Percentiles rank a stretch among this genome's conserved stretches.
Evolutionary conservation across 257 asterid genomes (phyloP).

Genomic region (Cynanchum wilfordii): DNA sequence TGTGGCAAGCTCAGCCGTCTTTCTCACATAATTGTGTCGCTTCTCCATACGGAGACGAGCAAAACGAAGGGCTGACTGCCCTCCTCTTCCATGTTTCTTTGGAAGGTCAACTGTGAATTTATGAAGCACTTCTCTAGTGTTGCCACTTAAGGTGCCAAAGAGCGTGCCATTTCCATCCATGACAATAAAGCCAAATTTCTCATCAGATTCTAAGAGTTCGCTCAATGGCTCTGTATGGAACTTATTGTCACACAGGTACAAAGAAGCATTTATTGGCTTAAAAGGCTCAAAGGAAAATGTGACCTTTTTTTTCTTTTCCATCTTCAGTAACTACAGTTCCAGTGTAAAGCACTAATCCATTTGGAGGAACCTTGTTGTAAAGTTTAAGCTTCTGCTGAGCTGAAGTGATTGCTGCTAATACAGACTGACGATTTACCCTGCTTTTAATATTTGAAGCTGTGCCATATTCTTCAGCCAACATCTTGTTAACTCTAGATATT

Average conservation of each 20-base stretch:
- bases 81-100: slow-evolving; percentile 49
- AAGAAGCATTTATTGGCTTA: slow-evolving; percentile 42
- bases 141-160: slow-evolving; percentile 46
- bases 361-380: slow-evolving; percentile 38
- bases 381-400: slow-evolving; percentile 46
- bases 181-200: slow-evolving; percentile 44
- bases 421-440: slow-evolving; percentile 45
- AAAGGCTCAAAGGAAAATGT: slow-evolving; percentile 41
- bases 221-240: slow-evolving; percentile 42
- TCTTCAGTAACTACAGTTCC: slow-evolving; percentile 43
- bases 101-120: slow-evolving; percentile 47
- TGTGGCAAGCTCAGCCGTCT: slow-evolving; percentile 47
- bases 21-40: slow-evolving; percentile 44
- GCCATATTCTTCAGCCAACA: slow-evolving; percentile 47
- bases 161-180: slow-evolving; percentile 50
- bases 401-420: slow-evolving; percentile 40
- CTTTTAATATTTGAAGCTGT: slow-evolving; percentile 45
- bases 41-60: slow-evolving; percentile 52
- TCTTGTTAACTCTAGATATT: slow-evolving; percentile 36
- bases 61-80: slow-evolving; percentile 45
- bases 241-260: slow-evolving; percentile 43
- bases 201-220: slow-evolving; percentile 44
- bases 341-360: slow-evolving; percentile 37
- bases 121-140: slow-evolving; percentile 44
- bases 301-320: slow-evolving; percentile 47